Evolutionary conservation across 768 basidiomycete genomes (phyloP).

Genomic region (Infundibulicybe gibba): DNA sequence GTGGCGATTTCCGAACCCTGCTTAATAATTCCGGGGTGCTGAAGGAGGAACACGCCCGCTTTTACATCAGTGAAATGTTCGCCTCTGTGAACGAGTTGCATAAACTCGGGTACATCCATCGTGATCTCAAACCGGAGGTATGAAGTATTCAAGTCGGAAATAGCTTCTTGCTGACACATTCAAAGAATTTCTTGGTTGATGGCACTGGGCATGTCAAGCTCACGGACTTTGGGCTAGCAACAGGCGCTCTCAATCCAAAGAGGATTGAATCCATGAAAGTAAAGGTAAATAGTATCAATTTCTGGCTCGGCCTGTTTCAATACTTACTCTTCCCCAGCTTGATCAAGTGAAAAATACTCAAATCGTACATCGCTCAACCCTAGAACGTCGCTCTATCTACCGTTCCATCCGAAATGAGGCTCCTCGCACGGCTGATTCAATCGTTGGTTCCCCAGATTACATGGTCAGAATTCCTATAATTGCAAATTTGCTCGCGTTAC

Average conservation of each 20-base stretch:
- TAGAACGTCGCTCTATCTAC: slow-evolving; percentile 94
- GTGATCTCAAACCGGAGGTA: slow-evolving; percentile 97
- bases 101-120: slow-evolving; percentile 97
- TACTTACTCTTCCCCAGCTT: slow-evolving; percentile 48
- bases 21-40: slow-evolving; percentile 97
- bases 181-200: slow-evolving; percentile 94
- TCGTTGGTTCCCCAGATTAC: slow-evolving; percentile 98
- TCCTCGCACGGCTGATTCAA: slow-evolving; percentile 92
- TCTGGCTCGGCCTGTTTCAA: neutral
- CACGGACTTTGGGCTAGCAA: slow-evolving; percentile 96
- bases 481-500: neutral
- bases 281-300: slow-evolving; percentile 52
- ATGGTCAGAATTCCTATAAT: slow-evolving; percentile 53
- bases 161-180: neutral
- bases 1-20: slow-evolving; percentile 96
- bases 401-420: slow-evolving; percentile 88
- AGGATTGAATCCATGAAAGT: slow-evolving; percentile 93
- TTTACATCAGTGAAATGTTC: slow-evolving; percentile 99
- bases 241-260: slow-evolving; percentile 91
- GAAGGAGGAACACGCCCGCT: slow-evolving; percentile 94
- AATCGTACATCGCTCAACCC: slow-evolving; percentile 83
- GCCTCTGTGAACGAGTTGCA: slow-evolving; percentile 90
- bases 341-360: slow-evolving; percentile 96
- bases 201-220: slow-evolving; percentile 95
- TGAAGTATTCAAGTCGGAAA: slow-evolving; percentile 9